Conservation (phyloP, 768 basidiomycete species). For the Serendipita sp. region DNA sequence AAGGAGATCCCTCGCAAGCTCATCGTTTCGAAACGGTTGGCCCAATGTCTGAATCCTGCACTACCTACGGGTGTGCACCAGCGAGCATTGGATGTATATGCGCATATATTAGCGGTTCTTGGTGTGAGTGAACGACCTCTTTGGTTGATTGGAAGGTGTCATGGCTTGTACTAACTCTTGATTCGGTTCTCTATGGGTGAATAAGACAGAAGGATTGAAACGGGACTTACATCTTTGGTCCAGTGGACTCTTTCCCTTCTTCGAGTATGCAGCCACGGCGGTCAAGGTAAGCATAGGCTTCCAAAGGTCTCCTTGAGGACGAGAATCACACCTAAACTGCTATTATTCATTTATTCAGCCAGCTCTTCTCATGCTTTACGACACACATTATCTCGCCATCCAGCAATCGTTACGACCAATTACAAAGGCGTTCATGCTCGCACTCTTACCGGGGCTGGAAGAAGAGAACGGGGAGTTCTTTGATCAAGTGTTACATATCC, state of each 20-base stretch:
- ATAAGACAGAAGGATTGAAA: constrained; percentile 68
- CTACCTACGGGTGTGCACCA: constrained; percentile 95
- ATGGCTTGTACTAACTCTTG: background rate
- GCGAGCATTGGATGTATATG: constrained; percentile 87
- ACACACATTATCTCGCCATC: constrained; percentile 80
- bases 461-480: constrained; percentile 98
- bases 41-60: constrained; percentile 96
- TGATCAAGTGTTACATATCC: constrained; percentile 65
- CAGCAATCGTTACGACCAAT: constrained; percentile 67
- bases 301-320: background rate
- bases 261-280: constrained; percentile 98
- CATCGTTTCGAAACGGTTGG: constrained; percentile 82
- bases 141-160: too few species aligned
- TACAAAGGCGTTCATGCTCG: constrained; percentile 88
- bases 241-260: constrained; percentile 93
- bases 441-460: constrained; percentile 85
- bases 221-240: constrained; percentile 88
- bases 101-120: constrained; percentile 77
- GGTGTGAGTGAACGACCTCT: constrained; percentile 39
- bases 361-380: constrained; percentile 77
- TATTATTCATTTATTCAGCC: constrained; percentile 34
- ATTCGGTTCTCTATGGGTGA: background rate
- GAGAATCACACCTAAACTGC: background rate
- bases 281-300: constrained; percentile 49
- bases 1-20: constrained; percentile 92